Conservation (phyloP, 805 yeast genomes). For the Spathaspora girioi region DNA sequence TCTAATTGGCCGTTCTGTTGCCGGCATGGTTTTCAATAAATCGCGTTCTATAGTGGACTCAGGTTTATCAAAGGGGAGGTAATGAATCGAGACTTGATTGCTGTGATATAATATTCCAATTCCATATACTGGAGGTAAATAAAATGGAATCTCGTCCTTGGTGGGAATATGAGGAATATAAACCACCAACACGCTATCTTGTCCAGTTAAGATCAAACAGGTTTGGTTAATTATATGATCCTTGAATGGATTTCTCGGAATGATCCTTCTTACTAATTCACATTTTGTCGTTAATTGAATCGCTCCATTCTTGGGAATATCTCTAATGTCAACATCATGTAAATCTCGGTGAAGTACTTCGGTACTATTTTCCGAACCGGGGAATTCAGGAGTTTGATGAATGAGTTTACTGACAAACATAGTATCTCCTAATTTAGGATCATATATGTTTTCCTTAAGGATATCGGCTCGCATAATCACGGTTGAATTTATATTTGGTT, state of each 20-base stretch:
- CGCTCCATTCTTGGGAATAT: slow-evolving; percentile 19
- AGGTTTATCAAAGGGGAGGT: slow-evolving; percentile 51
- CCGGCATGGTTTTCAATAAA: slow-evolving; percentile 28
- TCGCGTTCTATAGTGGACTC: slow-evolving; percentile 7
- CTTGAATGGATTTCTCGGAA: slow-evolving; percentile 89
- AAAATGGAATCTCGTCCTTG: slow-evolving; percentile 71
- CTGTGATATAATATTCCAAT: slow-evolving; percentile 63
- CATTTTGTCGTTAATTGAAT: slow-evolving; percentile 29
- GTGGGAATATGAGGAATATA: slow-evolving; percentile 72
- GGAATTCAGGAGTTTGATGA: slow-evolving; percentile 30
- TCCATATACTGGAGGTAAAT: slow-evolving; percentile 80
- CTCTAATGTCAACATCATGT: slow-evolving; percentile 28
- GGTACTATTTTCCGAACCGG: slow-evolving; percentile 17
- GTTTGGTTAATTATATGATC: slow-evolving; percentile 85
- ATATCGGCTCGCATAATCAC: slow-evolving; percentile 88
- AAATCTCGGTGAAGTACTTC: slow-evolving; percentile 29
- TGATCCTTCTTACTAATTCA: slow-evolving; percentile 72
- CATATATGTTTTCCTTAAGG: slow-evolving; percentile 47
- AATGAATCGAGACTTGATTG: slow-evolving; percentile 63
- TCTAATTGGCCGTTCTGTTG: slow-evolving; percentile 64
- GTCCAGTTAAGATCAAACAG: slow-evolving; percentile 49
- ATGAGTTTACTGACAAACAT: slow-evolving; percentile 24
- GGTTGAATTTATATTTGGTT: slow-evolving; percentile 89
- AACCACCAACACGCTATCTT: slow-evolving; percentile 50
- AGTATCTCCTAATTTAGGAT: slow-evolving; percentile 28